Evolutionary conservation across 2,329 filamentous ascomycete genomes (phyloP), one percentile per base, ranked within the genome.

Genomic region (Aspergillus brasiliensis): DNA sequence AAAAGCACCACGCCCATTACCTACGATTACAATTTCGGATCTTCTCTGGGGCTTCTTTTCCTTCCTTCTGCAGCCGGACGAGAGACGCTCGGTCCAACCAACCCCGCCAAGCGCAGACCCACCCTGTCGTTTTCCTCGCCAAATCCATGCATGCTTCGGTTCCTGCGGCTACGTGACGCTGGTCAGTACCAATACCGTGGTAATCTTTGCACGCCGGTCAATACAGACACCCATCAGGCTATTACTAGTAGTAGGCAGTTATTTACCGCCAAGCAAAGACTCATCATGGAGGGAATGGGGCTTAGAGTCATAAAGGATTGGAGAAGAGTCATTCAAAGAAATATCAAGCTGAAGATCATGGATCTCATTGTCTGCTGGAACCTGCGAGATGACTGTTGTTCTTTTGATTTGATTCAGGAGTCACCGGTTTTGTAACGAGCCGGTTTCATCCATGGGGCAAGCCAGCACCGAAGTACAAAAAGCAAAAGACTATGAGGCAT

Each of bases 131-230:
- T 65, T 60, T 58, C 52, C 56, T 62, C 57, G 58, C 59, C 59
- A 62, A 63, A 57, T 57, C 51, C 51, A 59, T 62, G 65, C 62
- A 64, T 61, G 52, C 62, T 65, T 67, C 60, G 59, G 65, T 68
- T 68, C 67, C 66, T 68, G 67, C 67, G 65, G 67, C 64, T 66
- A 62, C 61, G 57, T 62, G 61, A 63, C 61, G 58, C 49, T 61
- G 63, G 52, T 56, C 51, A 48, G 28, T 23, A 52, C 27, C n/a
- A 34, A 31, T 44, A 37, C 48, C 38, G 37, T 34, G 23, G 34
- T 48, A 58, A 38, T 46, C 37, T 52, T 51, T 11, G 11, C 31
- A 13, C 31, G 17, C 46, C 5, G 15, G 46, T 49, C 27, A 49
- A 28, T 49, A 49, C 23, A n/a, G n/a, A 28, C 10, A 49, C 8